Base-by-base conservation (phyloP, 225 moss, liverwort and hornwort species). In the Thuidium tamariscinum region DNA sequence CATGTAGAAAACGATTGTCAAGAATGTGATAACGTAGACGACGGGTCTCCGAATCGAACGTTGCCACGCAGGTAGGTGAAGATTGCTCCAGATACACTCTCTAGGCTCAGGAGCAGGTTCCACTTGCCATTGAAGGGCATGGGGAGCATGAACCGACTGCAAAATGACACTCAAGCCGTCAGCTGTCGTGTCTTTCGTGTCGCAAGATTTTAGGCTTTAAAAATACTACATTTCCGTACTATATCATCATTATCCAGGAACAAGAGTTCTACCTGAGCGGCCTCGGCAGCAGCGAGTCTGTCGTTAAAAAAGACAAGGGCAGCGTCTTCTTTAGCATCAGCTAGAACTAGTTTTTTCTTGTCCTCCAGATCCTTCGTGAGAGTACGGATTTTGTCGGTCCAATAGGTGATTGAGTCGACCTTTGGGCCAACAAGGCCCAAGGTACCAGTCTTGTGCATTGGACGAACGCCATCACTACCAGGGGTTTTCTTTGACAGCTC, bases 261-360 rank as follows among this genome's bases (percentile, higher is more conserved):
- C 42, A 27, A 66, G n/a, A 61, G 12, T 4, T 81, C 17, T 82
- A 92, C 95, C 91, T 98, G 98, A 3, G 95, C 92, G 60, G 96
- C 96, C 83, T 96, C 97, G 54, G 97, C 98, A 84, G 98, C 95
- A 56, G 97, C 94, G 18, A 92, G 93, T 48, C 98, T 93, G 82
- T 95, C 95, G 55, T 94, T 97, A 79, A 97, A 97, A 79, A 97
- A 94, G 63, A 95, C 89, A 20, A 97, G 79, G 42, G 97, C 96
- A 64, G 95, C 96, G 55, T 93, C 97, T 83, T 92, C 82, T 39
- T 92, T 86, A 49, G 89, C 91, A 62, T 95, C 93, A 20, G 25
- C 37, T 34, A 37, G 70, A 5, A 94, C 89, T 39, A 51, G 52
- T 54, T 83, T 89, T 56, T 90, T 94, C 82, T 95, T 95, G 57